A percentile compares a stretch with the other conserved stretches of the same genome.
Evolutionary conservation across 805 yeast genomes (phyloP).

Genomic region (Hagleromyces aurorensis): DNA sequence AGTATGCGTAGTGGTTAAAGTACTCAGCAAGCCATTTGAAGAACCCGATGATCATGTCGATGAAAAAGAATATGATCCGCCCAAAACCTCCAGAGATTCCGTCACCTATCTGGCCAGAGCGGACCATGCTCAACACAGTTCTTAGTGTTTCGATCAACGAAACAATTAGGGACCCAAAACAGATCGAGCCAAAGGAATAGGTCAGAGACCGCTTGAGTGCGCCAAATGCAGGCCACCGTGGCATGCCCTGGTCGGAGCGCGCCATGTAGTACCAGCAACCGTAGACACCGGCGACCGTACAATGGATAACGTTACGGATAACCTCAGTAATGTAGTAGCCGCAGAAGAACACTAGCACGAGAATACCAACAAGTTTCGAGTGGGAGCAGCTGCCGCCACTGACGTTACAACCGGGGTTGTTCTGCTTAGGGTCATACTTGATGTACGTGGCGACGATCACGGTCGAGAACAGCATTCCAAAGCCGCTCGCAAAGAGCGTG

Average conservation of each 20-base stretch:
- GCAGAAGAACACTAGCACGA: constrained; percentile 70
- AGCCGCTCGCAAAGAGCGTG: constrained; percentile 48
- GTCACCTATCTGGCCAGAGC: constrained; percentile 33
- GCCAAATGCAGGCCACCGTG: constrained; percentile 70
- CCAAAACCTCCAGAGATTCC: constrained; percentile 47
- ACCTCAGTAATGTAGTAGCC: constrained; percentile 83
- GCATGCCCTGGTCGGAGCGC: constrained; percentile 68
- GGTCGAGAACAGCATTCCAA: constrained; percentile 56
- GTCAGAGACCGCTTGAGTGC: constrained; percentile 75
- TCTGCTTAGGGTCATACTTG: constrained; percentile 54
- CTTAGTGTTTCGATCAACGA: constrained; percentile 62
- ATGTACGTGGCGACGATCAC: constrained; percentile 71
- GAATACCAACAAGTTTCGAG: constrained; percentile 55
- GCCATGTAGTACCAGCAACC: constrained; percentile 90
- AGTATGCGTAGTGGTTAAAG: constrained; percentile 86
- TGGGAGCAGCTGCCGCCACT: constrained; percentile 50
- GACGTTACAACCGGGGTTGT: constrained; percentile 44
- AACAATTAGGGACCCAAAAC: constrained; percentile 74
- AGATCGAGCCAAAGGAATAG: constrained; percentile 82
- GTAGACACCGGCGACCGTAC: constrained; percentile 72
- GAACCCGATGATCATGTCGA: constrained; percentile 54
- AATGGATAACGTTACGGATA: constrained; percentile 70
- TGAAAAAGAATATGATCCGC: constrained; percentile 43
- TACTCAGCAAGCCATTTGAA: constrained; percentile 75
- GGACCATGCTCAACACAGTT: constrained; percentile 44